These are phyloP conservation scores for Lophiostoma macrostomum DNA, from an alignment of 495 filamentous ascomycete species.

Conservation along the genomic window DNA sequence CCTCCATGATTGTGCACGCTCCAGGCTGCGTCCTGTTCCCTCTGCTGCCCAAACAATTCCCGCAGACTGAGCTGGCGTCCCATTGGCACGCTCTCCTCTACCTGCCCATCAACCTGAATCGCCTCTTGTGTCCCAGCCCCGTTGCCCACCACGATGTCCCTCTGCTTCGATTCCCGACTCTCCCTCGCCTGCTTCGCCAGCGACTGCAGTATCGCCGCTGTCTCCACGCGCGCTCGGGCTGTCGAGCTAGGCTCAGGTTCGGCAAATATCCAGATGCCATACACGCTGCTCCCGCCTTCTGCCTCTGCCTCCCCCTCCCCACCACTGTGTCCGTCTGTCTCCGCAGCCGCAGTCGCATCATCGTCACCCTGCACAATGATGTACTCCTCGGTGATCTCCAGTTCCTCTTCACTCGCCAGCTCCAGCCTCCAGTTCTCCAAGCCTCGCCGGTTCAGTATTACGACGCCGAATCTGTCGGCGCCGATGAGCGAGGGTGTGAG, in stretches of 20 bases:
- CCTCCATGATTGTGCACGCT: slow-evolving; percentile 47
- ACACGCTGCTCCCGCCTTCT: too few species aligned
- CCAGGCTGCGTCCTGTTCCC: slow-evolving; percentile 52
- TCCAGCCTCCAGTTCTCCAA: slow-evolving; percentile 57
- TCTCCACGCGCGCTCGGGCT: slow-evolving; percentile 49
- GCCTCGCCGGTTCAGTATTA: slow-evolving; percentile 60
- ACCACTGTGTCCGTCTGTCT: too few species aligned
- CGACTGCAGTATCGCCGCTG: slow-evolving; percentile 53
- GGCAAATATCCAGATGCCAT: slow-evolving; percentile 65
- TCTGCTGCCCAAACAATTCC: slow-evolving; percentile 56
- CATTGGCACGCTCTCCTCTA: slow-evolving; percentile 48
- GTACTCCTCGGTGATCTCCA: slow-evolving; percentile 60
- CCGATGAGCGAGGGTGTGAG: slow-evolving; percentile 40
- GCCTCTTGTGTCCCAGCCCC: slow-evolving; percentile 5
- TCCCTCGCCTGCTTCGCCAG: slow-evolving; percentile 53
- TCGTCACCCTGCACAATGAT: slow-evolving; percentile 52
- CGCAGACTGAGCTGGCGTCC: slow-evolving; percentile 53
- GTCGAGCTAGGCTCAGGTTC: slow-evolving; percentile 55
- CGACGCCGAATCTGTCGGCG: slow-evolving; percentile 55
- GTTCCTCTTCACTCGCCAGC: slow-evolving; percentile 51
- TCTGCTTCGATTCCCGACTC: slow-evolving; percentile 46
- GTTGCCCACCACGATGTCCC: slow-evolving; percentile 35
- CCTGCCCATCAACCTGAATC: too few species aligned
- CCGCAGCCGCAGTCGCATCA: too few species aligned
- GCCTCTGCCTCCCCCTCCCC: too few species aligned